Evolutionary conservation across 305 asterid species (phyloP).

Genomic region (Solanum hybrid): DNA sequence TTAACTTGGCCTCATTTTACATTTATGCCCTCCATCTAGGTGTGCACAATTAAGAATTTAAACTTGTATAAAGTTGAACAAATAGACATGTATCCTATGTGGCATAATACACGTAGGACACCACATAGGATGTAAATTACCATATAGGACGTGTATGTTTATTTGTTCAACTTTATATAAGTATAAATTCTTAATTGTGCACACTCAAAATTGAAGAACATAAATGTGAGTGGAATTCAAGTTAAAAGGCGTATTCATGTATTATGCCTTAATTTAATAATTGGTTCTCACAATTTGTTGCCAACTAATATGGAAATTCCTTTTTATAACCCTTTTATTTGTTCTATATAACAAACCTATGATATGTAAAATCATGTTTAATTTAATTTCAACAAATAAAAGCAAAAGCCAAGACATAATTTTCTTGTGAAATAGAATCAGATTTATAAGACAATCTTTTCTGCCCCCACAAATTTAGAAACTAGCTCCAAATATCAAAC

Average conservation of each 20-base stretch:
- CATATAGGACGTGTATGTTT: no score
- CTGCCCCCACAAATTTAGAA: not conserved
- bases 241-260: no score
- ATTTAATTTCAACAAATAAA: not conserved
- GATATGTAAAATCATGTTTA: not conserved
- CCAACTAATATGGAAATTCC: not conserved
- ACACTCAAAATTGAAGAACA: not conserved
- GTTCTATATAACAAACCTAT: not conserved
- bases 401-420: not conserved
- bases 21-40: no score
- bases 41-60: no score
- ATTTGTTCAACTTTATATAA: no score
- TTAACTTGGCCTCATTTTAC: no score
- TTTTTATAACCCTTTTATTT: not conserved
- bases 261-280: not conserved
- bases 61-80: no score
- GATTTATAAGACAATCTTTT: not conserved
- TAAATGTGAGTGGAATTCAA: no score
- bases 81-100: no score
- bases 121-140: no score
- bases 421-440: not conserved
- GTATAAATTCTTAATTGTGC: no score
- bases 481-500: not conserved
- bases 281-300: not conserved
- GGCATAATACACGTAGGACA: no score